Conservation (phyloP, 2,329 filamentous ascomycete genomes). For the Talaromyces marneffei region DNA sequence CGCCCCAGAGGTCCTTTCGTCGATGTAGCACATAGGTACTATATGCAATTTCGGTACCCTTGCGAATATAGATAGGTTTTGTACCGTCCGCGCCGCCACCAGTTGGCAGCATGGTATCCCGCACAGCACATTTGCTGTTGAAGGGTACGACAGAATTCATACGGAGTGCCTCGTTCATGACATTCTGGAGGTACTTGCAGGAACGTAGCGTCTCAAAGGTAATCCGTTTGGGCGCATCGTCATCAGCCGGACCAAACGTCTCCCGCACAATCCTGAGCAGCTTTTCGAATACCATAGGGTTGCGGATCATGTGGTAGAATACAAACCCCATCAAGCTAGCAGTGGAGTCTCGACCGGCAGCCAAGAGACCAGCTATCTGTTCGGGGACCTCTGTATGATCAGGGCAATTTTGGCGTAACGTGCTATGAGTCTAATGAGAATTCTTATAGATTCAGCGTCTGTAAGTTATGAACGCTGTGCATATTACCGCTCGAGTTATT, state of each 20-base stretch:
- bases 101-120: constrained; percentile 13
- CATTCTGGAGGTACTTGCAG: constrained; percentile 15
- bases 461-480: neutral
- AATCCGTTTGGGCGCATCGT: neutral
- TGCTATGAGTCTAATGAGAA: neutral
- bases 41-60: constrained; percentile 17
- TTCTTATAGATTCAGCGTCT: neutral
- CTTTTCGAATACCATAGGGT: constrained; percentile 58
- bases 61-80: constrained; percentile 11
- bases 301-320: constrained; percentile 67
- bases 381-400: constrained; percentile 47
- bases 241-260: constrained; percentile 52
- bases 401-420: neutral
- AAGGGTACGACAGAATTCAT: constrained; percentile 23
- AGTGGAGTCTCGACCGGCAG: constrained; percentile 73
- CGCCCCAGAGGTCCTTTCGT: constrained; percentile 45
- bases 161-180: constrained; percentile 19
- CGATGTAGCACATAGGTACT: constrained; percentile 39
- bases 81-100: constrained; percentile 17
- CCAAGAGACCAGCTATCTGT: constrained; percentile 67
- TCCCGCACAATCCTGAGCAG: constrained; percentile 64
- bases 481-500: neutral
- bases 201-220: neutral
- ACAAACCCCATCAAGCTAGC: constrained; percentile 52
- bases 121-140: constrained; percentile 16